Percentiles rank a stretch among this genome's conserved stretches.
phyloP scores from a whole-genome alignment of 208 protist genomes.

The Phytomonas francai region DNA sequence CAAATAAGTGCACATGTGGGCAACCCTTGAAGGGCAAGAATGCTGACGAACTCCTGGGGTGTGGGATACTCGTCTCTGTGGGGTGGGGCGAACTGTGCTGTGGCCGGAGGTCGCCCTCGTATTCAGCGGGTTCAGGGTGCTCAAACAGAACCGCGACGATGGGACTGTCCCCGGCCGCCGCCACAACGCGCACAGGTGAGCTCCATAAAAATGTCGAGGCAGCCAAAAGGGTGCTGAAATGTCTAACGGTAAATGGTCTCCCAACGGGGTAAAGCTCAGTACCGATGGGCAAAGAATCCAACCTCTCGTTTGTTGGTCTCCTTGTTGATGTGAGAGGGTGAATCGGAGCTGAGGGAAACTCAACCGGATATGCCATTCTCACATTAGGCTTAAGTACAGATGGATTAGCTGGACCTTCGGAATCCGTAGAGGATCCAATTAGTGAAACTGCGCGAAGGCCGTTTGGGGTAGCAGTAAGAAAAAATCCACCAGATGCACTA shows the following conservation, averaged over 20 bases:
- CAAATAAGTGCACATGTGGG: constrained; percentile 42
- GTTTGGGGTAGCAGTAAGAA: neutral
- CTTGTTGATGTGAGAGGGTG: neutral
- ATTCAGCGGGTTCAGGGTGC: neutral
- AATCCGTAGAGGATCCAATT: neutral
- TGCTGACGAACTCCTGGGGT: constrained; percentile 1
- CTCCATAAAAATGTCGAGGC: constrained; percentile 15
- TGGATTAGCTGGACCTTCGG: neutral
- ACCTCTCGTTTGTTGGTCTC: neutral
- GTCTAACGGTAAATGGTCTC: neutral
- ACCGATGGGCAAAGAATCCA: neutral
- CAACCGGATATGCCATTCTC: neutral
- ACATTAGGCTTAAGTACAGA: neutral
- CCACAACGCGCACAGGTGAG: constrained; percentile 29
- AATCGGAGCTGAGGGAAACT: neutral
- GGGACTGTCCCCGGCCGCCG: constrained; percentile 39
- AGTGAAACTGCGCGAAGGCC: neutral
- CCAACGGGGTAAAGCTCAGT: neutral
- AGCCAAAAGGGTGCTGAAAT: neutral
- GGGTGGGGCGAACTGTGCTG: neutral
- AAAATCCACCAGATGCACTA: neutral
- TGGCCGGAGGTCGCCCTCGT: neutral
- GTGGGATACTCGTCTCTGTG: neutral
- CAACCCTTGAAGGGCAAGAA: constrained; percentile 12
- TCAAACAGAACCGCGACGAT: constrained; percentile 50